A percentile compares a stretch with the other conserved stretches of the same genome.
These are phyloP conservation scores for Coniochaeta sp. DNA, from an alignment of 2,329 filamentous ascomycete genomes.

Conservation along the genomic window DNA sequence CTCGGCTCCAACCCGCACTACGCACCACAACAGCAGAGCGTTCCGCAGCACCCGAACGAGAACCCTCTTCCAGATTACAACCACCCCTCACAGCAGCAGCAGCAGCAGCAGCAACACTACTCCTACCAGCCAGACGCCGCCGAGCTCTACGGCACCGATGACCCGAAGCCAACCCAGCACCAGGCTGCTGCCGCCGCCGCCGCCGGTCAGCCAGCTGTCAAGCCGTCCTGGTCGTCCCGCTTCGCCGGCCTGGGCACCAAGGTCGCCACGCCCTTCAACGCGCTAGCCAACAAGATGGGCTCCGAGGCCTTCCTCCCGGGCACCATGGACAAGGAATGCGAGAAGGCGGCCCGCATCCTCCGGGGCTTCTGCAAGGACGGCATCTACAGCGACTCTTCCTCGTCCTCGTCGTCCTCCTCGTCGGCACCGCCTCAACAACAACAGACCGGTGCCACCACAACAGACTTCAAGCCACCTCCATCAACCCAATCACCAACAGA, in stretches of 20 bases:
- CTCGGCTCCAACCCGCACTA: constrained; percentile 7
- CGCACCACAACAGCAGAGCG: constrained; percentile 3
- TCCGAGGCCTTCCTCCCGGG: constrained; percentile 79
- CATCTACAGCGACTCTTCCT: constrained; percentile 32
- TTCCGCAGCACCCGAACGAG: constrained; percentile 14
- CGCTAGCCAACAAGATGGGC: constrained; percentile 74
- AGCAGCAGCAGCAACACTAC: background rate
- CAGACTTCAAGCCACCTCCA: constrained; percentile 5
- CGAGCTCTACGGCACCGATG: constrained; percentile 14
- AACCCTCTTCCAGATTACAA: constrained; percentile 17
- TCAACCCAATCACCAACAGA: constrained; percentile 14
- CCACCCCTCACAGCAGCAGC: constrained; percentile 7
- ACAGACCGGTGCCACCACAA: no score
- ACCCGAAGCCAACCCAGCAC: constrained; percentile 12
- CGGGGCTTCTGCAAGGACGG: constrained; percentile 72
- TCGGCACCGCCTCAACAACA: no score
- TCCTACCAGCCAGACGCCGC: constrained; percentile 12
- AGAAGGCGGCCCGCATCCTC: constrained; percentile 81
- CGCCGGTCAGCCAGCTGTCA: background rate
- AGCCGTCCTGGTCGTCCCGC: constrained; percentile 16
- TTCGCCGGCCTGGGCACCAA: constrained; percentile 29
- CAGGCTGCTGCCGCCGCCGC: constrained; percentile 3
- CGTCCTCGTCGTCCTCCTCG: background rate
- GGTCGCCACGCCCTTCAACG: constrained; percentile 68
- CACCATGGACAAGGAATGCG: constrained; percentile 78